Base-by-base conservation (phyloP, 768 basidiomycete genomes). In the Boletus speciosus region DNA sequence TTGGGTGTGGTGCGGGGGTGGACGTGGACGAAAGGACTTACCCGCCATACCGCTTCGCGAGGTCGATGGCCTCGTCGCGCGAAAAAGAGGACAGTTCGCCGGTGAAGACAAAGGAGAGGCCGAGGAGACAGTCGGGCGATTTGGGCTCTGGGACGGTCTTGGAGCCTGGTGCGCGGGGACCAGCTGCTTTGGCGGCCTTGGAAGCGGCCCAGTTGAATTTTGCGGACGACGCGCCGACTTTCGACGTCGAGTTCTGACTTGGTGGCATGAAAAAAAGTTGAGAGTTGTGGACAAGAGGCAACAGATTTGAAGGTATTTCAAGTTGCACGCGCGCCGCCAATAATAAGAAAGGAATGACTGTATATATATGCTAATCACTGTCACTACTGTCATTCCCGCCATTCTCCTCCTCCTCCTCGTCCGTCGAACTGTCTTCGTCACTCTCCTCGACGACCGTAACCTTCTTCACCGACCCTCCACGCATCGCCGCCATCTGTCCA, bases 401-500 rank as follows among this genome's bases (percentile, higher is more conserved):
- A 1, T 61, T 5, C 5, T 12, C 31, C 21, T 23, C 49, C 4
- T 39, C 51, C 3, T 66, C 62, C 39, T 73, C 74, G 16, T 62
- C 60, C 62, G 71, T 72, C 4, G 58, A 66, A 15, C 62, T 65
- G 49, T 75, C 70, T 0, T 62, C 60, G 0, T 59, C 63, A 21
- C 58, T 62, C 31, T 66, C 68, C 21, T 65, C 80, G 31, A 71
- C 74, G 15, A 55, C 71, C 27, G 55, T 52, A 21, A 64, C 71
- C 65, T 83, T 86, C 80, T 93, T 97, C 55, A 96, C 92, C 19
- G 81, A 61, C 4, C 86, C 89, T 5, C 95, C 95, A 41, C 90
- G 84, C 92, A 99, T 93, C 41, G 85, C 84, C 6, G 95, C 94
- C 92, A 98, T 96, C 76, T 99, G 97, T 8, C 97, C 97, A 5